Evolutionary conservation across 306 rosid genomes (phyloP).

Genomic region (Castanopsis chinensis): DNA sequence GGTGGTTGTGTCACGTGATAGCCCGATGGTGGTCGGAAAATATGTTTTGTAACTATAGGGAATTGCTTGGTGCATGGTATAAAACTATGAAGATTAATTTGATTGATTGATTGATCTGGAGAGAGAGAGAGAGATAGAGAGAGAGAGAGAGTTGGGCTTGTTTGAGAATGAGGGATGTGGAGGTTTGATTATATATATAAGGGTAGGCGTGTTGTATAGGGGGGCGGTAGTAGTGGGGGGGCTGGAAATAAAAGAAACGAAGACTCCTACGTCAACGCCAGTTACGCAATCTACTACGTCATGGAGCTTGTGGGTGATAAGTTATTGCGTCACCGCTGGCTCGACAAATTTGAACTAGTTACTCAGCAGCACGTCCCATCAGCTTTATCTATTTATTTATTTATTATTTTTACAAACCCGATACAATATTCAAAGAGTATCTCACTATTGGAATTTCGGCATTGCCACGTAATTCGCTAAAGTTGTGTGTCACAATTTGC

Average conservation of each 20-base stretch:
- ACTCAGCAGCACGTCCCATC: constrained; percentile 14
- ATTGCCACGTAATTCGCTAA: accelerated
- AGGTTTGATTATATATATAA: background rate
- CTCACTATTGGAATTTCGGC: too few species aligned
- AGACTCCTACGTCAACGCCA: constrained; percentile 65
- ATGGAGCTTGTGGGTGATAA: constrained; percentile 48
- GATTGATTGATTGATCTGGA: background rate
- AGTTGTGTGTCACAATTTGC: too few species aligned
- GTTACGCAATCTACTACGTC: constrained; percentile 57
- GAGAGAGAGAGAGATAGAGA: constrained; percentile 12
- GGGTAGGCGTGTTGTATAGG: background rate
- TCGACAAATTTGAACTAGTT: constrained; percentile 39
- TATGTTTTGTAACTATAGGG: constrained; percentile 50
- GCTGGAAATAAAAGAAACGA: constrained; percentile 21
- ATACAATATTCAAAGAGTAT: too few species aligned
- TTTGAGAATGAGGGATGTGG: background rate
- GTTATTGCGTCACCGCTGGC: constrained; percentile 28
- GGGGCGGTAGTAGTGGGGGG: constrained; percentile 1
- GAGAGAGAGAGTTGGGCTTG: constrained; percentile 1
- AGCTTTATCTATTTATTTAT: background rate
- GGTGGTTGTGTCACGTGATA: constrained; percentile 18
- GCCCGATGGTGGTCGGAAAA: constrained; percentile 6
- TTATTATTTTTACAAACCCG: too few species aligned
- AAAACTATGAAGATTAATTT: background rate
- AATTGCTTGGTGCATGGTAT: constrained; percentile 78